Percentiles rank a stretch among this genome's conserved stretches.
phyloP scores from a whole-genome alignment of 768 basidiomycete species.

The Sistotremastrum suecicum region DNA sequence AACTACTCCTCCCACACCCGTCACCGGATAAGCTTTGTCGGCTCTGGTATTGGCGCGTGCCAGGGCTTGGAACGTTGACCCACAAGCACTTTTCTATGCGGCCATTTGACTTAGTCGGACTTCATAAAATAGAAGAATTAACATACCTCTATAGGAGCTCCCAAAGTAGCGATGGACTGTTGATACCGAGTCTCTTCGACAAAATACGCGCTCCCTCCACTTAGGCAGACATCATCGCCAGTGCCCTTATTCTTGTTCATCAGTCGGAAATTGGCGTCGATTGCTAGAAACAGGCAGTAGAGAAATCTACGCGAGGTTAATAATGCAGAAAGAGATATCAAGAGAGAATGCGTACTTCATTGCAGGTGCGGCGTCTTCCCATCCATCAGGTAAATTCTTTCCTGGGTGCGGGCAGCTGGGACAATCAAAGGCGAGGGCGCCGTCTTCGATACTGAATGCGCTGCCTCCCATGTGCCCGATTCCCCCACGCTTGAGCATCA shows the following conservation, averaged over 20 bases:
- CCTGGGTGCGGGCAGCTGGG: slow-evolving; percentile 17
- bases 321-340: slow-evolving; percentile 3
- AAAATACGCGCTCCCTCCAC: slow-evolving; percentile 4
- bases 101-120: neutral
- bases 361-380: slow-evolving; percentile 7
- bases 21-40: slow-evolving; percentile 6
- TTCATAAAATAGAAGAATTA: neutral
- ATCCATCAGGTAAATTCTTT: slow-evolving; percentile 12
- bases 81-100: slow-evolving; percentile 11
- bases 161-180: neutral
- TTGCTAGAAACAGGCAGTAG: slow-evolving; percentile 14
- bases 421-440: slow-evolving; percentile 14
- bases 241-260: slow-evolving; percentile 1
- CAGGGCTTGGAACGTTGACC: slow-evolving; percentile 1
- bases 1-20: neutral
- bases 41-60: neutral
- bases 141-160: slow-evolving; percentile 4
- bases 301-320: slow-evolving; percentile 10
- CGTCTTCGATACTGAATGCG: slow-evolving; percentile 8
- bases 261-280: slow-evolving; percentile 22
- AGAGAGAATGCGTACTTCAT: neutral
- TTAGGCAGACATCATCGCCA: neutral
- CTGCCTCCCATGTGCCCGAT: slow-evolving; percentile 12
- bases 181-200: slow-evolving; percentile 2
- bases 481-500: slow-evolving; percentile 13